Conservation (phyloP, 2,329 filamentous ascomycete genomes). For the Pseudopyricularia cyperi region DNA sequence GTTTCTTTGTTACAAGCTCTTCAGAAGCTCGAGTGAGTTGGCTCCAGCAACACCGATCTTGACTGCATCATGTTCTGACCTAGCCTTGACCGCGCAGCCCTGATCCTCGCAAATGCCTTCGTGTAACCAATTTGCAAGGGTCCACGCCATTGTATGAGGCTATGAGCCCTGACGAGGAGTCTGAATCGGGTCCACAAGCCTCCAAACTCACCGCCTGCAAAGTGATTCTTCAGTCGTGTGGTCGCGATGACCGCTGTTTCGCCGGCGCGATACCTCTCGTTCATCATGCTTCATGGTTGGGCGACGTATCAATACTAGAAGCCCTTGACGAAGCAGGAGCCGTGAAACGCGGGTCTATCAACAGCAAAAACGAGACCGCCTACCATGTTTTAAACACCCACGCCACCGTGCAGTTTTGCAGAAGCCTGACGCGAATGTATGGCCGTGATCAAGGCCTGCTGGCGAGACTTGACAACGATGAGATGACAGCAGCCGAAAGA, state of each 20-base stretch:
- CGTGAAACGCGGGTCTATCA: neutral
- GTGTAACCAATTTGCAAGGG: neutral
- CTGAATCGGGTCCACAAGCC: neutral
- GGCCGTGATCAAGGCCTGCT: neutral
- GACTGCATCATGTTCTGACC: neutral
- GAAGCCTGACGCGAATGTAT: neutral
- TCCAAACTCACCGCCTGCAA: neutral
- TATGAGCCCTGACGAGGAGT: neutral
- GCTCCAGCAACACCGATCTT: neutral
- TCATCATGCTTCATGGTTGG: neutral
- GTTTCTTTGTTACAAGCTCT: neutral
- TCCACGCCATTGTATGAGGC: conserved; percentile 1
- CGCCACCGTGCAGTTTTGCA: neutral
- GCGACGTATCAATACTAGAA: neutral
- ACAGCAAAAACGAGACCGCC: neutral
- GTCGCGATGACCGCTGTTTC: neutral
- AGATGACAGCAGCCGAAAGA: neutral
- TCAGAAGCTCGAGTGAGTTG: neutral
- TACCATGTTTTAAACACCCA: neutral
- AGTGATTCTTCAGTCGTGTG: neutral
- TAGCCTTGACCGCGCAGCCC: neutral
- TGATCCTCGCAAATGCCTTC: neutral
- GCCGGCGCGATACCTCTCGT: neutral
- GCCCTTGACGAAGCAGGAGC: neutral
- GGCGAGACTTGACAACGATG: neutral